These are phyloP conservation scores for Didymella exigua DNA, from an alignment of 2,329 filamentous ascomycete species.

Conservation along the genomic window DNA sequence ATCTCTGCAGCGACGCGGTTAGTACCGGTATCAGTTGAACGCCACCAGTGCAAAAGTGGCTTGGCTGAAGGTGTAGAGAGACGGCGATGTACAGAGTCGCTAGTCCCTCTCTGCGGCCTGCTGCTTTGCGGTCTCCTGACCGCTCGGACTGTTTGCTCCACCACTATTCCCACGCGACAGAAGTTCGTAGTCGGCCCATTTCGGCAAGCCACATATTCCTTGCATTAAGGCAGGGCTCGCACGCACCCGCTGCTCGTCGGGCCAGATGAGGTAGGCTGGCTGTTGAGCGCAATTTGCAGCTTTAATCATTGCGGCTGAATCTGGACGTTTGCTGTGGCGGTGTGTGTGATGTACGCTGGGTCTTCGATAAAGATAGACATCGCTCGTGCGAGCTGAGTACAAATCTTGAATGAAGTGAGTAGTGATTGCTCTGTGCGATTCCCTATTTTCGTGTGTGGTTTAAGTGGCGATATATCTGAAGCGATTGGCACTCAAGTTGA, in stretches of 20 bases:
- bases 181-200: not conserved
- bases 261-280: constrained; percentile 11
- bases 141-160: not conserved
- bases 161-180: not conserved
- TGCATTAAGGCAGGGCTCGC: constrained; percentile 5
- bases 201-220: constrained; percentile 1
- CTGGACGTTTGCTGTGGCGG: not conserved
- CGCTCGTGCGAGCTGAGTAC: not conserved
- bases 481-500: not conserved
- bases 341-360: constrained; percentile 1
- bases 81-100: not conserved
- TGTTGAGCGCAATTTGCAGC: constrained; percentile 7
- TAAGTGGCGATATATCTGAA: not conserved
- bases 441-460: not conserved
- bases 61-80: not conserved
- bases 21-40: not conserved
- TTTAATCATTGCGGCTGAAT: not conserved
- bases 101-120: not conserved
- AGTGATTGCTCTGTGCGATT: not conserved
- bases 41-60: too few species aligned
- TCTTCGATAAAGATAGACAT: not conserved
- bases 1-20: not conserved
- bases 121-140: not conserved
- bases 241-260: constrained; percentile 2
- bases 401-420: not conserved